These are phyloP conservation scores for Boletus rubescentipes DNA, from an alignment of 768 basidiomycete species.

Conservation along the genomic window DNA sequence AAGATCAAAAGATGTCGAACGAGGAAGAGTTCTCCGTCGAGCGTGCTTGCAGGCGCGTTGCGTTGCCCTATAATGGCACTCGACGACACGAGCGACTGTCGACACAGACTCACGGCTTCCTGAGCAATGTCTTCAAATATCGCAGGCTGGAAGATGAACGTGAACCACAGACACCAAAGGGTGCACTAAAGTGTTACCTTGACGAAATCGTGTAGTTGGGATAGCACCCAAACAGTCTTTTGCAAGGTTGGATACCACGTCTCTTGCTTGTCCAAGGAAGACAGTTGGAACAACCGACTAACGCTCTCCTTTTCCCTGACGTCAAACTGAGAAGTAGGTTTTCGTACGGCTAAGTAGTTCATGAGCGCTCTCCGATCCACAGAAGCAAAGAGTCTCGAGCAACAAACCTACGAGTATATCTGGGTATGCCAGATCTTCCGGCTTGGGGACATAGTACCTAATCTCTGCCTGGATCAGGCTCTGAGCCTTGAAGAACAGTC, in stretches of 20 bases:
- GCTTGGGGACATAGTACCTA: slow-evolving; percentile 72
- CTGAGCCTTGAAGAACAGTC: slow-evolving; percentile 95
- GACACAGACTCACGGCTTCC: slow-evolving; percentile 83
- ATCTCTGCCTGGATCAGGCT: slow-evolving; percentile 88
- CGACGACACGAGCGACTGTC: slow-evolving; percentile 74
- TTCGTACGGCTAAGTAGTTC: slow-evolving; percentile 41
- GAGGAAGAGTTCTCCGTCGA: slow-evolving; percentile 85
- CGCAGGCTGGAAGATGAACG: slow-evolving; percentile 59
- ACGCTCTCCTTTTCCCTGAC: slow-evolving; percentile 68
- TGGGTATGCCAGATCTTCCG: slow-evolving; percentile 85
- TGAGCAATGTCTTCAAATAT: slow-evolving; percentile 97
- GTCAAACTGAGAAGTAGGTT: slow-evolving; percentile 43
- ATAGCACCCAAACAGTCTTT: slow-evolving; percentile 89
- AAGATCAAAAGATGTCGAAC: slow-evolving; percentile 87
- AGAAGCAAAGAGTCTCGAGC: neutral
- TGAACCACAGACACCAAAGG: neutral
- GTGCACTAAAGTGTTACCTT: slow-evolving; percentile 53
- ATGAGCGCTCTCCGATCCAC: slow-evolving; percentile 3
- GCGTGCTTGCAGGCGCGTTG: slow-evolving; percentile 39
- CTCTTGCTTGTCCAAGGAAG: slow-evolving; percentile 70
- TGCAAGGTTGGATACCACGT: slow-evolving; percentile 92
- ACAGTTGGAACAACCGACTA: slow-evolving; percentile 66
- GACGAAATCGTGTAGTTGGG: slow-evolving; percentile 87
- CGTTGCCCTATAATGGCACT: slow-evolving; percentile 61
- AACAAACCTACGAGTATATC: slow-evolving; percentile 70